A percentile compares a stretch with the other conserved stretches of the same genome.
Conservation (phyloP, 176 grass and related monocot genomes). For the Zea luxurians region DNA sequence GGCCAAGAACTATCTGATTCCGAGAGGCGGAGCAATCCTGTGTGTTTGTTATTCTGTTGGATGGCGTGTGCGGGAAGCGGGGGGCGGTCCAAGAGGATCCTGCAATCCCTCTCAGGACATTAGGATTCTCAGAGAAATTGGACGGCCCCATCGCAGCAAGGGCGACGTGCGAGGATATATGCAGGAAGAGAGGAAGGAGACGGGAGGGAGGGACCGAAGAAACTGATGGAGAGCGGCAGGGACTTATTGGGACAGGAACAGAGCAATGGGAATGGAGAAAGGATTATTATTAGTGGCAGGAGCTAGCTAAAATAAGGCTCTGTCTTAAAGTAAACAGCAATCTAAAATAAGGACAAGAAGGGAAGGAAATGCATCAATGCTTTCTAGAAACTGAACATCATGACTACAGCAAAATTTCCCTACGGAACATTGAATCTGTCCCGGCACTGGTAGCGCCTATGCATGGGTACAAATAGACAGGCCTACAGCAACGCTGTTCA, state of each 20-base stretch:
- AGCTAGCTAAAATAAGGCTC: slow-evolving; percentile 23
- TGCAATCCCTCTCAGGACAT: slow-evolving; percentile 19
- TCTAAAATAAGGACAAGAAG: slow-evolving; percentile 18
- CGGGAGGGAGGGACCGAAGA: slow-evolving; percentile 19
- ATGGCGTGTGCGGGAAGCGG: neutral
- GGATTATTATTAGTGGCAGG: slow-evolving; percentile 32
- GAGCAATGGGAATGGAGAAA: slow-evolving; percentile 24
- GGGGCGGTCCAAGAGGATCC: slow-evolving; percentile 4
- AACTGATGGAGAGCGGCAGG: slow-evolving; percentile 26
- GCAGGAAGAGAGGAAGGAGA: slow-evolving; percentile 24
- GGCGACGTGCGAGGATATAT: slow-evolving; percentile 21
- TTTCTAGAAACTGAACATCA: neutral
- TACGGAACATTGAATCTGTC: neutral
- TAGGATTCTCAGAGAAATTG: neutral
- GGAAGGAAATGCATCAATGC: neutral
- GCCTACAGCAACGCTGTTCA: neutral
- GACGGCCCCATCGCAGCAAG: slow-evolving; percentile 18
- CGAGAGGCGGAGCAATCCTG: neutral
- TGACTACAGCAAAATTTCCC: neutral
- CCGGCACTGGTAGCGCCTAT: too few species aligned
- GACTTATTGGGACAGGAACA: slow-evolving; percentile 24
- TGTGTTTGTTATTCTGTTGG: neutral
- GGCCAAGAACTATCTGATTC: neutral
- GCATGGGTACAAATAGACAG: neutral
- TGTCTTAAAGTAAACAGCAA: neutral